Conservation (phyloP, 2,329 filamentous ascomycete species). For the Podosphaera leucotricha region DNA sequence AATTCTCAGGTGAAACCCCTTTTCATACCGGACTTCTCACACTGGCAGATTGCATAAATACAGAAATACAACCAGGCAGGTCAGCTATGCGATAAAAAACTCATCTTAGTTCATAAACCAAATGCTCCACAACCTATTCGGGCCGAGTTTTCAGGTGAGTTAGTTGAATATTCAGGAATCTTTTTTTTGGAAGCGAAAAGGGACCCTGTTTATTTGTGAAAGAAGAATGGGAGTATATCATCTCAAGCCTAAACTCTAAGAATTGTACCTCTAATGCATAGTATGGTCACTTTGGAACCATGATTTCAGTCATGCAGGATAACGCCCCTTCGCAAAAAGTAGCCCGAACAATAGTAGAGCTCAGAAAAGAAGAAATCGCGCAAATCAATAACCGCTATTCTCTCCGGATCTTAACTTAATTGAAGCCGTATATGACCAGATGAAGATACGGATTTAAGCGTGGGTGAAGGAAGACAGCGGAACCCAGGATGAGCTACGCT, state of each 20-base stretch:
- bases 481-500: constrained; percentile 4
- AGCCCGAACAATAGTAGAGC: background rate
- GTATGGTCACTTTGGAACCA: too few relatives aligned
- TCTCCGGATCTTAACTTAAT: constrained; percentile 7
- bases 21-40: too few relatives aligned
- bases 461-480: constrained; percentile 1
- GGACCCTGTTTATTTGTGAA: background rate
- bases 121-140: too few relatives aligned
- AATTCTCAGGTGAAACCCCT: too few relatives aligned
- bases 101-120: too few relatives aligned
- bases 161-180: too few relatives aligned
- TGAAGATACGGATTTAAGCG: constrained; percentile 2
- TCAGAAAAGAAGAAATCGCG: background rate
- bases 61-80: too few relatives aligned
- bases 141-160: too few relatives aligned
- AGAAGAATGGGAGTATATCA: background rate
- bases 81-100: too few relatives aligned
- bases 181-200: background rate
- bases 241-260: too few relatives aligned
- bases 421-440: constrained; percentile 2
- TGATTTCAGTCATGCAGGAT: background rate
- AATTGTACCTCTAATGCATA: too few relatives aligned
- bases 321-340: background rate
- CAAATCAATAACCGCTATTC: constrained; percentile 4
- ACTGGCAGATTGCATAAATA: too few relatives aligned